phyloP scores from a whole-genome alignment of 2,329 filamentous ascomycete species.

The Phaeophleospora eucalypticola region DNA sequence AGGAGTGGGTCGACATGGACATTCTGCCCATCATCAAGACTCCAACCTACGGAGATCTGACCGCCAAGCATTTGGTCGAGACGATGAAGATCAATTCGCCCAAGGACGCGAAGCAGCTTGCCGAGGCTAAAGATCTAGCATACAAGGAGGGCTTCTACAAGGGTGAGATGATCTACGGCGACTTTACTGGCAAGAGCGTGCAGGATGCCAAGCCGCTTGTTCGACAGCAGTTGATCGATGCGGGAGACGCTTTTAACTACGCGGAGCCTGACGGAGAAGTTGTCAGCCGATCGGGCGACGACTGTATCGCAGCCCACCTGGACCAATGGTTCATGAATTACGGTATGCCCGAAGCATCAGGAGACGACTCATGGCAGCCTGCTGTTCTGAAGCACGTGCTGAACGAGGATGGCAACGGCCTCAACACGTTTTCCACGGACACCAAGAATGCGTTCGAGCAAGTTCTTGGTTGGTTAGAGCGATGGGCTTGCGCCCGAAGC shows the following conservation, averaged over 20 bases:
- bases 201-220: constrained; percentile 84
- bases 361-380: constrained; percentile 72
- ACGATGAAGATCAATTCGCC: constrained; percentile 94
- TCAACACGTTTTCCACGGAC: constrained; percentile 72
- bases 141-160: constrained; percentile 99
- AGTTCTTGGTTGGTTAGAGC: constrained; percentile 86
- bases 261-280: constrained; percentile 90
- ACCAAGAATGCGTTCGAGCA: constrained; percentile 64
- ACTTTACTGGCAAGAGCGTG: constrained; percentile 83
- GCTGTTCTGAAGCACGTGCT: constrained; percentile 69
- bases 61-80: constrained; percentile 78
- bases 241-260: constrained; percentile 80
- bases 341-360: constrained; percentile 61
- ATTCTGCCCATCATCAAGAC: constrained; percentile 87
- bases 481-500: constrained; percentile 90
- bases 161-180: constrained; percentile 80
- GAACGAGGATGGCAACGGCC: constrained; percentile 58
- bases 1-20: constrained; percentile 91
- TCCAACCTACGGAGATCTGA: constrained; percentile 78
- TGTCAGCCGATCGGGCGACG: constrained; percentile 81
- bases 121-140: constrained; percentile 89
- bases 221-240: constrained; percentile 69
- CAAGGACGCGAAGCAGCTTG: constrained; percentile 86
- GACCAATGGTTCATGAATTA: constrained; percentile 99
- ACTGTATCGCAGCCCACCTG: constrained; percentile 87